Base-by-base conservation (phyloP, 257 asterid genomes). In the Apocynum venetum region DNA sequence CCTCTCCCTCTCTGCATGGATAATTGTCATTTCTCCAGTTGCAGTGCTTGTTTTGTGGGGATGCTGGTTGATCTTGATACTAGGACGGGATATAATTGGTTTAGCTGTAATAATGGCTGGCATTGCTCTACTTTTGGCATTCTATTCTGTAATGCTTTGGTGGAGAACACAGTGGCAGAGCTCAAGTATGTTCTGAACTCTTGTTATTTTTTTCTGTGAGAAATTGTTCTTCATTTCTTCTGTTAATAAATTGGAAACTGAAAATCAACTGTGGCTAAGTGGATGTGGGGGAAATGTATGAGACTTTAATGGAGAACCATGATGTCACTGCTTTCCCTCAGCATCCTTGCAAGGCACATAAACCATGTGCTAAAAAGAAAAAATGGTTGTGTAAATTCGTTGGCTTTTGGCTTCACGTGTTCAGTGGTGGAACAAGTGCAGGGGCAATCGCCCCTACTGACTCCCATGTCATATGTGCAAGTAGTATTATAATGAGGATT, bases 101-200 rank as follows among this genome's bases (percentile, higher is more conserved):
- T 89, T 96, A 61, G 99, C 99, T 48, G 97, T 96, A 79, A 87
- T 96, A 88, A 96, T 96, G 99, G 96, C 97, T 79, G 99, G 99
- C 80, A 89, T 86, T 82, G 97, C 98, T 84, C 90, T 96, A 60
- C 92, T 96, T 57, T 82, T 96, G 87, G 97, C 99, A 44, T 96
- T 96, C 88, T 96, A 96, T 77, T 89, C 98, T 2, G 87, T 96
- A 75, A 96, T 96, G 98, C 97, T 96, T 81, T 96, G 99, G 99
- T 96, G 98, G 99, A 93, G 99, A 86, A 96, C 99, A 68, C 99
- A 93, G 74, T 96, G 99, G 99, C 99, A 96, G 89, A 96, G 99
- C 91, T 96, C 99, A 87, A 96, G 99, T 96, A 91, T 63, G 99
- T 86, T 77, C 71, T 43, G 63, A 51, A 77, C 46, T 72, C 71